Conservation (phyloP, 2,329 filamentous ascomycete species). For the Ilyonectria robusta region DNA sequence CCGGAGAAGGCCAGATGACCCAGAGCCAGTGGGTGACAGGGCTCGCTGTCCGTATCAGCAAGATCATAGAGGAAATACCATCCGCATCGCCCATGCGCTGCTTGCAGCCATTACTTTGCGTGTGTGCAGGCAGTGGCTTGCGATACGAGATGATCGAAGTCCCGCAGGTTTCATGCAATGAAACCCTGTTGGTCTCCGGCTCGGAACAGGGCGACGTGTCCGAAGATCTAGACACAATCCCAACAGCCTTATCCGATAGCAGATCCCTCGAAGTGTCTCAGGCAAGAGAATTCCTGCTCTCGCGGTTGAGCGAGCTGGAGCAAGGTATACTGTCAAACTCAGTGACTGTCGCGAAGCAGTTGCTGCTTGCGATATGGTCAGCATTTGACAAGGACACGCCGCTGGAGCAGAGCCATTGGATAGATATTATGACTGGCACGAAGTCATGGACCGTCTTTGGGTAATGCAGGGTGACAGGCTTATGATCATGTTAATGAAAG, state of each 20-base stretch:
- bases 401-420: slow-evolving; percentile 34
- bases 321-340: slow-evolving; percentile 31
- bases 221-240: background rate
- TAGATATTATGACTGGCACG: slow-evolving; percentile 42
- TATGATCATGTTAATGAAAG: background rate
- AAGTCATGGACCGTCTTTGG: slow-evolving; percentile 43
- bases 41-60: slow-evolving; percentile 47
- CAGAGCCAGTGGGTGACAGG: slow-evolving; percentile 50
- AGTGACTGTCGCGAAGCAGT: slow-evolving; percentile 31
- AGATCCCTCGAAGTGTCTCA: background rate
- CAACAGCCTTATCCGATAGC: background rate
- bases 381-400: slow-evolving; percentile 37
- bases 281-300: slow-evolving; percentile 30
- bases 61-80: slow-evolving; percentile 50
- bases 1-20: background rate
- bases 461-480: slow-evolving; percentile 4
- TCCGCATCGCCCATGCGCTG: slow-evolving; percentile 52
- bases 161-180: background rate
- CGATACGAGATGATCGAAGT: slow-evolving; percentile 29
- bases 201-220: background rate
- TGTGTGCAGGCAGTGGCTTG: slow-evolving; percentile 53
- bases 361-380: slow-evolving; percentile 37
- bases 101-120: slow-evolving; percentile 53
- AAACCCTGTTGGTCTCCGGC: background rate
- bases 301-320: slow-evolving; percentile 30